Conservation (phyloP, 2,329 filamentous ascomycete species). For the Pseudogymnoascus pannorum region DNA sequence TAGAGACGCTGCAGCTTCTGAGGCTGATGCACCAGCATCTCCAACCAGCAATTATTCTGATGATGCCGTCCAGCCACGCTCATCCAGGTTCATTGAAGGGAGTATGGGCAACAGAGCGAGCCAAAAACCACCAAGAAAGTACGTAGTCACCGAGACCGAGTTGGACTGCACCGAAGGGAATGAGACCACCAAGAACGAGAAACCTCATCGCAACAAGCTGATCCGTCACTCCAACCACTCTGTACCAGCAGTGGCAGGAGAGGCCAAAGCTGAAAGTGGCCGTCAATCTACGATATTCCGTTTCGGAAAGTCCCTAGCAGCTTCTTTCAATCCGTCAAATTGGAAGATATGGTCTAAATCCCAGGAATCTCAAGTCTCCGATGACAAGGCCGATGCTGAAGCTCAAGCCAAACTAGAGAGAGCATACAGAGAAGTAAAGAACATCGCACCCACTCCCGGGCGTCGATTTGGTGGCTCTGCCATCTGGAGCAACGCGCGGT, state of each 20-base stretch:
- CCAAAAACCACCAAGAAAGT: constrained; percentile 45
- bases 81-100: constrained; percentile 66
- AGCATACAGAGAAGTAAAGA: constrained; percentile 47
- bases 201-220: background rate
- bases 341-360: constrained; percentile 34
- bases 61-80: constrained; percentile 30
- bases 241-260: background rate
- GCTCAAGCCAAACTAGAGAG: constrained; percentile 40
- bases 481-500: background rate
- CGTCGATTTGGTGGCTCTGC: background rate
- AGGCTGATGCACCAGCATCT: constrained; percentile 12
- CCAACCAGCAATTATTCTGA: constrained; percentile 12
- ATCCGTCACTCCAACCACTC: background rate
- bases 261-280: constrained; percentile 22
- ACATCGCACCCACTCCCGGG: constrained; percentile 35
- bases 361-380: constrained; percentile 34
- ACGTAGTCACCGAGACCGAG: constrained; percentile 17
- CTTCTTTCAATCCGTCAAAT: constrained; percentile 46
- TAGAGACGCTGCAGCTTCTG: background rate
- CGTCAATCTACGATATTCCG: constrained; percentile 43
- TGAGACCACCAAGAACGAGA: background rate
- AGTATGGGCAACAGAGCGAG: constrained; percentile 80
- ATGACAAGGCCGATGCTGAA: constrained; percentile 36
- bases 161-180: background rate
- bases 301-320: constrained; percentile 47